Percentiles rank a stretch among this genome's conserved stretches.
These are phyloP conservation scores for Leishmania arabica DNA, from an alignment of 208 protist genomes.

Conservation along the genomic window DNA sequence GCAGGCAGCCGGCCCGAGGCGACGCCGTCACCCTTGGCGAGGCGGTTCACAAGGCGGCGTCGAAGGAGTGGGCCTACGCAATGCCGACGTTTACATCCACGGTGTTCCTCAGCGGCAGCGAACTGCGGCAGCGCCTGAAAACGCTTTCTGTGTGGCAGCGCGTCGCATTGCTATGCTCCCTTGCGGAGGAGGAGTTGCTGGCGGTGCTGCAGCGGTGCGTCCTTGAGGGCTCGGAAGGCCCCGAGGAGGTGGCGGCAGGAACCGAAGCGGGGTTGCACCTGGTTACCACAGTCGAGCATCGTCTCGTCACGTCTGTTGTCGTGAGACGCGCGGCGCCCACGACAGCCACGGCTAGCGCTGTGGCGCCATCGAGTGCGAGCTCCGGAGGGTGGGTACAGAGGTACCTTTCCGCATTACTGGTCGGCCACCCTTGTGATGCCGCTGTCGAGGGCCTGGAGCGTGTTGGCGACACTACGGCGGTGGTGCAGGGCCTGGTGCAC, in stretches of 20 bases:
- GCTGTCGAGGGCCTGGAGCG: slow-evolving; percentile 13
- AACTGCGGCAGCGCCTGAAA: slow-evolving; percentile 12
- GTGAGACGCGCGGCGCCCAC: slow-evolving; percentile 8
- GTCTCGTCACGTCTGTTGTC: slow-evolving; percentile 19
- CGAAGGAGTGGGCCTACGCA: slow-evolving; percentile 51
- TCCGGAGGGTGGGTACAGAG: slow-evolving; percentile 28
- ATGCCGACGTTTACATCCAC: slow-evolving; percentile 74
- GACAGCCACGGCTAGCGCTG: neutral
- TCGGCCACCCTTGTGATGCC: slow-evolving; percentile 28
- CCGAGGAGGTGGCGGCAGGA: slow-evolving; percentile 4
- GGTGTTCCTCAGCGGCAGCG: slow-evolving; percentile 22
- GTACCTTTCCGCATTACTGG: slow-evolving; percentile 39
- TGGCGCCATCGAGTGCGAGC: neutral
- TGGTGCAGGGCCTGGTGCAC: slow-evolving; percentile 30
- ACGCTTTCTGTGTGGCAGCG: slow-evolving; percentile 5
- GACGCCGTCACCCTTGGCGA: slow-evolving; percentile 43
- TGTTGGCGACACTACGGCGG: slow-evolving; percentile 1
- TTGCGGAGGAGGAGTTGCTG: slow-evolving; percentile 24
- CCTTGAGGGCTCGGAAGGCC: slow-evolving; percentile 13
- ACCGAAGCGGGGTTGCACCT: slow-evolving; percentile 17
- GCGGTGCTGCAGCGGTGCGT: slow-evolving; percentile 22
- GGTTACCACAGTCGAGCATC: slow-evolving; percentile 34
- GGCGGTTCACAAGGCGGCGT: slow-evolving; percentile 38
- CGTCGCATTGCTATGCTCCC: slow-evolving; percentile 16
- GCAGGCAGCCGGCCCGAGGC: slow-evolving; percentile 25